phyloP scores from a whole-genome alignment of 192 early-diverging fungal species.

The Linnemannia exigua region DNA sequence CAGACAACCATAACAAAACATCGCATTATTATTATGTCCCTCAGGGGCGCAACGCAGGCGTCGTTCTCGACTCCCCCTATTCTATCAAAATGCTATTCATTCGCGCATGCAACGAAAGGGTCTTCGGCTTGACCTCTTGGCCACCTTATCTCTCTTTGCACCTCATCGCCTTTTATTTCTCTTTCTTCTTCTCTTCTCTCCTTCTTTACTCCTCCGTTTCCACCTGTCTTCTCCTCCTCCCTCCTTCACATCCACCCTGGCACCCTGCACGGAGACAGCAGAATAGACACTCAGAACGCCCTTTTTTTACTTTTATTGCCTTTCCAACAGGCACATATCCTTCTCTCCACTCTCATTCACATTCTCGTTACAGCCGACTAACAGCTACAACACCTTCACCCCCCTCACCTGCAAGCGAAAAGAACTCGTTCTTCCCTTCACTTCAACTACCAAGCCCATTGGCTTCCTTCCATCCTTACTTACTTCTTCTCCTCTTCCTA shows the following conservation, averaged over 20 bases:
- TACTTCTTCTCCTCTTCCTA: neutral
- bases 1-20: too few species aligned
- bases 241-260: neutral
- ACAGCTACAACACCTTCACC: neutral
- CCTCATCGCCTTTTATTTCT: neutral
- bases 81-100: too few species aligned
- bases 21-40: too few species aligned
- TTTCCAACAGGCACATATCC: too few species aligned
- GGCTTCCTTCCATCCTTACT: neutral
- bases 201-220: neutral
- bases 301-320: neutral
- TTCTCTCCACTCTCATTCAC: neutral
- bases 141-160: neutral
- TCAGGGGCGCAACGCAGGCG: too few species aligned
- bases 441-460: neutral
- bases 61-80: too few species aligned
- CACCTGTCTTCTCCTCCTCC: neutral
- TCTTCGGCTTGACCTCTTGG: too few species aligned
- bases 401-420: neutral
- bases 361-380: neutral
- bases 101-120: too few species aligned
- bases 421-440: neutral
- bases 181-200: neutral
- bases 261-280: neutral
- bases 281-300: neutral